Base-by-base conservation (phyloP, 345 rosid species). In the Syzygium aqueum region DNA sequence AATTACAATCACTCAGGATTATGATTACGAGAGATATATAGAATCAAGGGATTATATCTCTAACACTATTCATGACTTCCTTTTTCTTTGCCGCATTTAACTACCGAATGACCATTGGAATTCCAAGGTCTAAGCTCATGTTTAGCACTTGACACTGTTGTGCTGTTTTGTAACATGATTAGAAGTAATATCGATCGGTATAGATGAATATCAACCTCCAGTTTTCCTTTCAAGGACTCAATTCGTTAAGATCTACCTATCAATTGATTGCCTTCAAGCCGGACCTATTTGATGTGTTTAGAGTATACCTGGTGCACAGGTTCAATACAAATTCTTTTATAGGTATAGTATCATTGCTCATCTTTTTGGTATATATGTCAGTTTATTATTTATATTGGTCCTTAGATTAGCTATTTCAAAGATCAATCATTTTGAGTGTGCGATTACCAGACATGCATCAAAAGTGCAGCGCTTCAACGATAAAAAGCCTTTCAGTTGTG, bases 231-330 rank as follows among this genome's bases (percentile, higher is more conserved):
- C 96, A 95, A 86, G 94, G 98, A 7, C 90, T 96, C 8, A 95
- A 97, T 91, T 93, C 96, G 50, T 95, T 99, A 2, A 92, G 98
- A 53, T 97, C 98, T 85, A 95, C 98, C 1, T 96, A 92, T 85
- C 95, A 95, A 87, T 92, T 93, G 40, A 88, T 95, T 54, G 90
- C 94, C 27, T 95, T 93, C 78, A 93, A 94, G 92, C 90, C 95
- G 0, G 63, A 90, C 86, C 95, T 95, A 37, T 37, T 37, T 95
- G 97, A 96, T 87, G 90, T 80, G 23, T 94, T 92, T 90, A 84
- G 93, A 37, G 87, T 94, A n/a, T n/a, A 67, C 89, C 91, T 53
- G 94, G 89, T 53, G 77, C 92, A 22, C 94, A 93, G 89, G 94
- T 95, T 25, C 94, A 94, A 85, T 94, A 91, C 89, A 95, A 96